Base-by-base conservation (phyloP, 148 eudicot species). In the Suaeda aralocaspica region DNA sequence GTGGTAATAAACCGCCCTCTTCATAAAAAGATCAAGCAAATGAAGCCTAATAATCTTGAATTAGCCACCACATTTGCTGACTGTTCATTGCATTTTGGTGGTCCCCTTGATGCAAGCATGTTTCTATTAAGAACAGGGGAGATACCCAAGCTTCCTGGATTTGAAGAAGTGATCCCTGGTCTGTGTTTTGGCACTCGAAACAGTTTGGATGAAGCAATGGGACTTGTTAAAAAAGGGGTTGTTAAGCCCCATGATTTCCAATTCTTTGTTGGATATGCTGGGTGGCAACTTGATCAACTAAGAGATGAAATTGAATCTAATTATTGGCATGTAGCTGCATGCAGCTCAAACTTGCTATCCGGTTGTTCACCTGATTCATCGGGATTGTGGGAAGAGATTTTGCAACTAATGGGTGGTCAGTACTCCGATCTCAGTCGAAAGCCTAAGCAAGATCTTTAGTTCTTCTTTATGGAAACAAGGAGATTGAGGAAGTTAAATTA, bases 341-440 rank as follows among this genome's bases (percentile, higher is more conserved):
- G 99, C 72, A 94, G 97, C 69, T 61, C 83, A 24, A 80, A 87
- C 68, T 72, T 94, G 66, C 60, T 94, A 12, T 82, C 78, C 30
- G 88, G 81, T 22, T 79, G 66, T 25, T 69, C 82, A 9, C 26
- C 75, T 13, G 82, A 76, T 69, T 76, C 86, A n/a, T 81, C 90
- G 1, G 84, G 84, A 68, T 80, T 94, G 71, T 94, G 99, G 99
- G 92, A 84, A 79, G 97, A 94, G 80, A 81, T 84, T 72, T 76
- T 94, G 84, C 99, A 89, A 79, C 75, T 89, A 25, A 94, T 91
- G 99, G 99, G 99, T 3, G 99, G 97, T 76, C 91, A 73, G 31
- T 94, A 91, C 80, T 87, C 97, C 0, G 99, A 94, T 73, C 82
- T 94, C 51, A 89, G 99, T 81, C 89, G 93, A 41, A 94, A 91